Conservation (phyloP, 495 filamentous ascomycete species). For the Xylaria cubensis region DNA sequence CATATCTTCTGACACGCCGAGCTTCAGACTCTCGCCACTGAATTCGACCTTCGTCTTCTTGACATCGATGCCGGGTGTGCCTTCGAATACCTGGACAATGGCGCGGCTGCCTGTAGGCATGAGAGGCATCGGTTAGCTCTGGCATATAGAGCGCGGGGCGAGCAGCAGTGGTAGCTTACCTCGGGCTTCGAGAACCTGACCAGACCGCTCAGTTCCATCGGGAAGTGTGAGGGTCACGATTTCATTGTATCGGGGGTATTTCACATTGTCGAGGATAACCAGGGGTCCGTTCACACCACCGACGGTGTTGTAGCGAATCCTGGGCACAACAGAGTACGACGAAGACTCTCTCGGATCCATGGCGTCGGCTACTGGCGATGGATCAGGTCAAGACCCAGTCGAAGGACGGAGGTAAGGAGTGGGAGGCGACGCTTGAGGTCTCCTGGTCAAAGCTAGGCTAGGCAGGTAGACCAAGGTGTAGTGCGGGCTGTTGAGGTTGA, state of each 20-base stretch:
- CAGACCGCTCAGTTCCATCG: constrained; percentile 91
- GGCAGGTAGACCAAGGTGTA: constrained; percentile 14
- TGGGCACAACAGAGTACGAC: constrained; percentile 74
- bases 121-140: background rate
- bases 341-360: constrained; percentile 81
- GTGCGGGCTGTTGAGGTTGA: constrained; percentile 16
- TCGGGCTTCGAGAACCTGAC: constrained; percentile 96
- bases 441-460: constrained; percentile 14
- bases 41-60: constrained; percentile 99
- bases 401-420: background rate
- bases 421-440: constrained; percentile 6
- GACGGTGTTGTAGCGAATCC: constrained; percentile 97
- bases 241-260: constrained; percentile 97
- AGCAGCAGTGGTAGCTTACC: constrained; percentile 55
- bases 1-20: constrained; percentile 99
- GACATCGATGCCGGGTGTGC: constrained; percentile 95
- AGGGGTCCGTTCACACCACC: constrained; percentile 97
- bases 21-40: constrained; percentile 93
- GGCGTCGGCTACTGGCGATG: constrained; percentile 51
- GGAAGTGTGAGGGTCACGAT: constrained; percentile 95
- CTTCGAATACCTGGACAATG: constrained; percentile 97
- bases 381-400: constrained; percentile 10
- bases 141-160: constrained; percentile 5
- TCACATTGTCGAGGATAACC: constrained; percentile 98
- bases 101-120: constrained; percentile 77